These are phyloP conservation scores for Sporopachydermia lactativora DNA, from an alignment of 805 yeast species.

Conservation along the genomic window DNA sequence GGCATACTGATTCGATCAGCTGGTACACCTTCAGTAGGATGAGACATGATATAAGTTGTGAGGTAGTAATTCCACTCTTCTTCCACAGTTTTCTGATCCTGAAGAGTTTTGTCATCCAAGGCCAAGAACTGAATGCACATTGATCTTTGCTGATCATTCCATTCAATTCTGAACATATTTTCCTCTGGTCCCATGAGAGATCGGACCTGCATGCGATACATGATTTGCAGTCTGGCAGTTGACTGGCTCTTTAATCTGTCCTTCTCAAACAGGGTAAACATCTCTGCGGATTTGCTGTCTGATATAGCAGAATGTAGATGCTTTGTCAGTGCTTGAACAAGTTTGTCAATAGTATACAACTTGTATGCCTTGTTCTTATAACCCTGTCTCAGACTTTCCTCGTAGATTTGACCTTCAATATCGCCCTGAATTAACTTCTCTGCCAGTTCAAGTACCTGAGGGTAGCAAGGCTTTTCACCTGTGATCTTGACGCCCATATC, in stretches of 20 bases:
- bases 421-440: constrained; percentile 77
- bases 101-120: constrained; percentile 76
- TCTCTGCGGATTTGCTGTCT: constrained; percentile 69
- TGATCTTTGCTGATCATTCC: constrained; percentile 34
- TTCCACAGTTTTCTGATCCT: constrained; percentile 51
- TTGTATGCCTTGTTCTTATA: constrained; percentile 89
- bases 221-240: constrained; percentile 74
- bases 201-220: constrained; percentile 81
- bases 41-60: constrained; percentile 85
- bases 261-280: constrained; percentile 65
- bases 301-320: constrained; percentile 77
- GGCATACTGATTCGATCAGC: constrained; percentile 68
- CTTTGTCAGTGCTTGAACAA: constrained; percentile 67
- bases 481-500: constrained; percentile 63
- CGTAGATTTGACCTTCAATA: constrained; percentile 87
- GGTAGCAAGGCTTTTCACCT: constrained; percentile 26
- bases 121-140: constrained; percentile 75
- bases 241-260: constrained; percentile 56
- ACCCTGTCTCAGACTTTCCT: constrained; percentile 89
- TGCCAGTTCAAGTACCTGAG: constrained; percentile 63
- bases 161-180: constrained; percentile 81
- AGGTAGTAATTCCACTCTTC: constrained; percentile 89
- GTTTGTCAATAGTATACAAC: constrained; percentile 86
- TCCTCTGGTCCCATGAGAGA: constrained; percentile 69
- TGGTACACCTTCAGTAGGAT: constrained; percentile 93